A percentile compares a stretch with the other conserved stretches of the same genome.
phyloP scores from a whole-genome alignment of 805 yeast genomes.

The Metschnikowia corniflorae region DNA sequence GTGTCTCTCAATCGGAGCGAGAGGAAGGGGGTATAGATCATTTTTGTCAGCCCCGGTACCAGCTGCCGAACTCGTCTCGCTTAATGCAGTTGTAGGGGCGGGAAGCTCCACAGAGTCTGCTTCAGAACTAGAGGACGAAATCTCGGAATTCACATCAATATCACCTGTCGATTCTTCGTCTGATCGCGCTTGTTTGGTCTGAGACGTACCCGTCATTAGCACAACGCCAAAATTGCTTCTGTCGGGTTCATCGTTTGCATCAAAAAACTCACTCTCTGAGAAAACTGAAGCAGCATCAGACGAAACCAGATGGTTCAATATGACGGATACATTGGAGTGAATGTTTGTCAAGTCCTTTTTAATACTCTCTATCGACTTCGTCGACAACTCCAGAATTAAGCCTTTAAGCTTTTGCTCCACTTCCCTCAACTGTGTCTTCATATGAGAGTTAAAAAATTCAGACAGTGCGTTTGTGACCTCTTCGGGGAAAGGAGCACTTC shows the following conservation, averaged over 20 bases:
- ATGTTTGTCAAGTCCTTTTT: slow-evolving; percentile 3
- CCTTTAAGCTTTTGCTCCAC: slow-evolving; percentile 4
- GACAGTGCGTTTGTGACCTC: background rate
- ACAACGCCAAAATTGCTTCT: slow-evolving; percentile 51
- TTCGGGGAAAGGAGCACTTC: background rate
- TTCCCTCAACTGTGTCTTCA: slow-evolving; percentile 1
- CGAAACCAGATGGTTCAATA: slow-evolving; percentile 5
- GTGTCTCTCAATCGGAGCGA: slow-evolving; percentile 47
- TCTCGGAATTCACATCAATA: slow-evolving; percentile 19
- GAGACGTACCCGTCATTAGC: slow-evolving; percentile 30
- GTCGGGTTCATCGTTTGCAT: slow-evolving; percentile 60
- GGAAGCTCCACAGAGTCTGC: slow-evolving; percentile 14
- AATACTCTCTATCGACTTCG: slow-evolving; percentile 1
- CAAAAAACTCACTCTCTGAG: slow-evolving; percentile 40
- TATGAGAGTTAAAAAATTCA: background rate
- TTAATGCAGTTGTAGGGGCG: slow-evolving; percentile 2
- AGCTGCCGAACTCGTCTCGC: background rate
- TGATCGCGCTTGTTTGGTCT: slow-evolving; percentile 7
- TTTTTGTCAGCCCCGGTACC: slow-evolving; percentile 13
- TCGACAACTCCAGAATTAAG: background rate
- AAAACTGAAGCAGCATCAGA: slow-evolving; percentile 28
- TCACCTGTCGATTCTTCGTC: slow-evolving; percentile 20
- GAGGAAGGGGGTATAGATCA: slow-evolving; percentile 68
- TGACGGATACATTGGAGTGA: background rate
- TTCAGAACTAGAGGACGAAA: slow-evolving; percentile 17